Evolutionary conservation across 2,329 filamentous ascomycete genomes (phyloP).

Genomic region (Emergomyces pasteurianus): DNA sequence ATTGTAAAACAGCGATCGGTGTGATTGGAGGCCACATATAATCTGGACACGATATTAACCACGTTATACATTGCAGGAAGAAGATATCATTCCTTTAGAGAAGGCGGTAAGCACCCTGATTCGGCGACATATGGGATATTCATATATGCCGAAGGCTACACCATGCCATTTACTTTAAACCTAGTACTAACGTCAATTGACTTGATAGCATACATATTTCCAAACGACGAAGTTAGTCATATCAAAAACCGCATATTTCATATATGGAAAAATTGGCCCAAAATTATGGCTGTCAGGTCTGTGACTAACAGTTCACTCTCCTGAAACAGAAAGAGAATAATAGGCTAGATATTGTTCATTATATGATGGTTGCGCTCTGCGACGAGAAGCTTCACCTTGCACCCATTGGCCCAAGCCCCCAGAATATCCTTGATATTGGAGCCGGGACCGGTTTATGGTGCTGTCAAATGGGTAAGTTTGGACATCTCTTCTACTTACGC

Average conservation of each 20-base stretch:
- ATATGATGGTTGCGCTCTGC: conserved; percentile 16
- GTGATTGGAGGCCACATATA: not conserved
- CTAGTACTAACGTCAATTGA: not conserved
- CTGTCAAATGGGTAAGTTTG: conserved; percentile 18
- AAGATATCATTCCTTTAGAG: not conserved
- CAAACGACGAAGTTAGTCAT: conserved; percentile 24
- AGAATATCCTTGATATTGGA: conserved; percentile 19
- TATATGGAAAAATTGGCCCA: not conserved
- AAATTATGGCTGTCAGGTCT: not conserved
- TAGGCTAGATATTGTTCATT: conserved; percentile 28
- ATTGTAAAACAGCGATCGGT: no score
- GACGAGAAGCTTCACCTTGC: conserved; percentile 21
- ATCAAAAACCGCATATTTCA: not conserved
- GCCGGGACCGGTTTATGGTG: conserved; percentile 22
- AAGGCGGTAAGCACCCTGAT: not conserved
- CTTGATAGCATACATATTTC: conserved; percentile 15
- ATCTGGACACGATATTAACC: not conserved
- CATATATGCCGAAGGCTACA: not conserved
- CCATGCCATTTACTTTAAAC: not conserved
- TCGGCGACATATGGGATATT: not conserved
- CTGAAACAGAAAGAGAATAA: conserved; percentile 16
- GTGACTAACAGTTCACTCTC: not conserved
- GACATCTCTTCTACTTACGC: not conserved
- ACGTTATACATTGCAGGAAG: not conserved
- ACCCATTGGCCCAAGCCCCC: conserved; percentile 12